Evolutionary conservation across 2,329 filamentous ascomycete species (phyloP).

Genomic region (Claviceps lovelessii): DNA sequence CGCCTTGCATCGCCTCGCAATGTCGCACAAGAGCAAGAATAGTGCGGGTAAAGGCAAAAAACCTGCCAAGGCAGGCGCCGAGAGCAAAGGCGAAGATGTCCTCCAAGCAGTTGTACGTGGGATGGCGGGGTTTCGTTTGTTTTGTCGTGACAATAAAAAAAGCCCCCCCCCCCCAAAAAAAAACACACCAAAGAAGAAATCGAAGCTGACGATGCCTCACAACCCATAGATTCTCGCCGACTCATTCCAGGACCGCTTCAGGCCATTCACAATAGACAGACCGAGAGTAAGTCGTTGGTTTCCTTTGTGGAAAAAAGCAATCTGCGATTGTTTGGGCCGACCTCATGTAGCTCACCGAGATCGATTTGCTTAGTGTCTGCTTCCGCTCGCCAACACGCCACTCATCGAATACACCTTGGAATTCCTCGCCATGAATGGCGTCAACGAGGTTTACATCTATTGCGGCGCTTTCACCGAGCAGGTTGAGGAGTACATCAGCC

Average conservation of each 20-base stretch:
- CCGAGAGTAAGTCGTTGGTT: conserved; percentile 49
- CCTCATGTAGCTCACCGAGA: not conserved
- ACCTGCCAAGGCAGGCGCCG: conserved; percentile 33
- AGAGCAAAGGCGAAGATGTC: conserved; percentile 43
- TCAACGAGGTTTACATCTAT: conserved; percentile 90
- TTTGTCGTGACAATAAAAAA: not conserved
- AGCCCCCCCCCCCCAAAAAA: too few species aligned
- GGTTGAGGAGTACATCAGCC: conserved; percentile 72
- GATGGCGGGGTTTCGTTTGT: conserved; percentile 12
- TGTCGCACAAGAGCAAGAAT: conserved; percentile 33
- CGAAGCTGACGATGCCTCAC: conserved; percentile 9
- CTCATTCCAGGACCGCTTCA: conserved; percentile 85
- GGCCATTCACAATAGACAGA: conserved; percentile 74
- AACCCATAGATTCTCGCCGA: conserved; percentile 64
- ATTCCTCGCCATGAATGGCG: conserved; percentile 85
- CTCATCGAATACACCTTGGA: conserved; percentile 96
- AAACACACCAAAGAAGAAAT: not conserved
- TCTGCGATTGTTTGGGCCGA: too few species aligned
- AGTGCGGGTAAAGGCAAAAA: conserved; percentile 37
- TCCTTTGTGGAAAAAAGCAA: not conserved
- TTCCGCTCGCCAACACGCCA: conserved; percentile 84
- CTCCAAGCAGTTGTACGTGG: conserved; percentile 41
- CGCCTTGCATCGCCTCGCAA: conserved; percentile 11
- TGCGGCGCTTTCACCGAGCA: conserved; percentile 75
- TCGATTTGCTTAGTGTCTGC: conserved; percentile 53